These are phyloP conservation scores for Lasiodiplodia sp. DNA, from an alignment of 2,329 filamentous ascomycete genomes.

Conservation along the genomic window DNA sequence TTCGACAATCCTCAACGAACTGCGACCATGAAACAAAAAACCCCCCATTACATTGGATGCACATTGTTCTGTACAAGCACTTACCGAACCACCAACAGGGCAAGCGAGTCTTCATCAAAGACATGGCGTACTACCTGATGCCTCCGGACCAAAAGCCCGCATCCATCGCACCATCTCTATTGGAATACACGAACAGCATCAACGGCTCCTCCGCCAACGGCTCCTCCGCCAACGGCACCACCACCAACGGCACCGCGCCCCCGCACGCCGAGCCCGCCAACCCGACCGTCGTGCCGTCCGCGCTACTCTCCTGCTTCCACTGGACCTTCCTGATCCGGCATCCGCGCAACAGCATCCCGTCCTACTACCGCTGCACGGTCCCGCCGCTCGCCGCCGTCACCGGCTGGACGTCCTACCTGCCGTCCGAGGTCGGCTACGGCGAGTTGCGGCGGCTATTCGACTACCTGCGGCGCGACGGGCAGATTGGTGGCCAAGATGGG, in stretches of 20 bases:
- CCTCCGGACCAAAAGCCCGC: conserved; percentile 74
- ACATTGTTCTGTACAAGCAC: conserved; percentile 23
- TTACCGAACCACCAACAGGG: conserved; percentile 63
- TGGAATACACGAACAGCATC: conserved; percentile 64
- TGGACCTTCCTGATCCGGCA: conserved; percentile 98
- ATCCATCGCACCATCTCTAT: conserved; percentile 78
- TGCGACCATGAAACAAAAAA: too few species aligned
- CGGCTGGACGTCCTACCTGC: conserved; percentile 85
- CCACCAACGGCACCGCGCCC: conserved; percentile 39
- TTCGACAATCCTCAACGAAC: too few species aligned
- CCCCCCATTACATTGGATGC: too few species aligned
- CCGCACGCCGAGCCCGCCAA: conserved; percentile 68
- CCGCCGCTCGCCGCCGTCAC: conserved; percentile 84
- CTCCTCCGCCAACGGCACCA: conserved; percentile 41
- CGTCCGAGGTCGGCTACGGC: conserved; percentile 86
- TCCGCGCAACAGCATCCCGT: conserved; percentile 88
- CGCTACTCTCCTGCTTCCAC: conserved; percentile 81
- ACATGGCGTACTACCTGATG: conserved; percentile 92
- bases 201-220: conserved; percentile 41
- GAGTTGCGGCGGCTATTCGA: conserved; percentile 89
- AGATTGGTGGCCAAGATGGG: conserved; percentile 48
- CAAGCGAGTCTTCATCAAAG: conserved; percentile 97
- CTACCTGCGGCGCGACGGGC: conserved; percentile 72
- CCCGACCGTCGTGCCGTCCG: conserved; percentile 88
- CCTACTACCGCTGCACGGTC: conserved; percentile 92